A percentile compares a stretch with the other conserved stretches of the same genome.
Evolutionary conservation across 1,284 basidiomycete species (phyloP).

Genomic region (Mrakiaceae sp.): DNA sequence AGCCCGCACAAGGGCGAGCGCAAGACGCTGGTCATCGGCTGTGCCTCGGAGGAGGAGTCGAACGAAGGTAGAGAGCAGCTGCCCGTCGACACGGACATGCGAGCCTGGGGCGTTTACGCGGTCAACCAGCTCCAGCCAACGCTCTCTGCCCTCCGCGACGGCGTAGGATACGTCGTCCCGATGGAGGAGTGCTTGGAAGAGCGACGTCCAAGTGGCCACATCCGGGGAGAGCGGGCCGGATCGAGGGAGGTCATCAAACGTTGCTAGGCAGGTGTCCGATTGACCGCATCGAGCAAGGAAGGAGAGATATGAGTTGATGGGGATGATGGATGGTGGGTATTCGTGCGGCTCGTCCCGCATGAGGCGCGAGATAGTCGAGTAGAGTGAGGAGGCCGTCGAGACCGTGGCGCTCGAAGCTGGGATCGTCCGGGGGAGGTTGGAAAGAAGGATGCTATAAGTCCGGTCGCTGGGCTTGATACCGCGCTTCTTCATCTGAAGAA

Average conservation of each 20-base stretch:
- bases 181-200: constrained; percentile 22
- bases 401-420: neutral
- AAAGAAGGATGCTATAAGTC: constrained; percentile 32
- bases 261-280: constrained; percentile 28
- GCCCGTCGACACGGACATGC: neutral
- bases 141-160: neutral
- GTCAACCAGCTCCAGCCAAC: neutral
- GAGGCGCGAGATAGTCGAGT: neutral
- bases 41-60: neutral
- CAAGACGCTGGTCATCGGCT: neutral
- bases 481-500: constrained; percentile 33
- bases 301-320: constrained; percentile 33
- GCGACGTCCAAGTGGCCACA: constrained; percentile 27
- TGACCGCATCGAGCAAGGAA: constrained; percentile 27
- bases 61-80: constrained; percentile 3
- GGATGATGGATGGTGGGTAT: constrained; percentile 16
- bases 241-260: constrained; percentile 26
- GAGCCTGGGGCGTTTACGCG: too few relatives aligned
- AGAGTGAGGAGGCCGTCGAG: constrained; percentile 1
- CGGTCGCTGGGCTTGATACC: constrained; percentile 27
- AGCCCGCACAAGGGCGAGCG: neutral
- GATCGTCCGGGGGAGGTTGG: constrained; percentile 24
- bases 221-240: constrained; percentile 27
- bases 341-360: neutral
- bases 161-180: neutral